A percentile compares a stretch with the other conserved stretches of the same genome.
Conservation (phyloP, 2,329 filamentous ascomycete species). For the Aspergillus floridensis region DNA sequence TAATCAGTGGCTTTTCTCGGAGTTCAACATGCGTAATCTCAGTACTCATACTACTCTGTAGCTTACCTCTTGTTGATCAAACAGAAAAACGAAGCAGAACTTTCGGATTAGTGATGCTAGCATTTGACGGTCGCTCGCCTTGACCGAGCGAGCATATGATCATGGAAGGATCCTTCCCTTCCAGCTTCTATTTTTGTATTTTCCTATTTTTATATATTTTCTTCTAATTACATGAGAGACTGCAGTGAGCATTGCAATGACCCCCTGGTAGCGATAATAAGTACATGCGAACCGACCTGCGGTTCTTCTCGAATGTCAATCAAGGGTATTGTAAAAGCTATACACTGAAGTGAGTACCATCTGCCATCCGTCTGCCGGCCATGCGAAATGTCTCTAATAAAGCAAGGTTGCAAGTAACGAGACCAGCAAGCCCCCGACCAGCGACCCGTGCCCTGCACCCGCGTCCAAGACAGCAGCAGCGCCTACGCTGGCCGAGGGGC, state of each 20-base stretch:
- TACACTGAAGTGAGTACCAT: not conserved
- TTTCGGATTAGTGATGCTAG: too few species aligned
- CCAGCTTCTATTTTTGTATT: not conserved
- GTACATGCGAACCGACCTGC: not conserved
- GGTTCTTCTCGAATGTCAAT: not conserved
- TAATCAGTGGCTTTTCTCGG: too few species aligned
- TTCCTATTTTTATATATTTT: not conserved
- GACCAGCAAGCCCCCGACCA: not conserved
- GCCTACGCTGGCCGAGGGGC: not conserved
- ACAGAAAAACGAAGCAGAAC: too few species aligned
- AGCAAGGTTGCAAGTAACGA: not conserved
- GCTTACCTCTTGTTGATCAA: too few species aligned
- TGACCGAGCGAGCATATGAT: too few species aligned
- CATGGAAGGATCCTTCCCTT: too few species aligned
- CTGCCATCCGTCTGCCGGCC: not conserved
- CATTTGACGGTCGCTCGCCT: too few species aligned
- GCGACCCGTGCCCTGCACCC: not conserved
- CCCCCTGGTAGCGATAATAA: not conserved
- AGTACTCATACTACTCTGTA: too few species aligned
- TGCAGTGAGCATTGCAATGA: not conserved
- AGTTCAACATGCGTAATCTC: too few species aligned
- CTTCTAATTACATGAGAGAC: not conserved
- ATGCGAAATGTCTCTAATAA: not conserved
- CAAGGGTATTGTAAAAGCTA: not conserved
- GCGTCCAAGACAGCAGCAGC: not conserved